Conservation (phyloP, 495 filamentous ascomycete species). For the Daldinia concentrica region DNA sequence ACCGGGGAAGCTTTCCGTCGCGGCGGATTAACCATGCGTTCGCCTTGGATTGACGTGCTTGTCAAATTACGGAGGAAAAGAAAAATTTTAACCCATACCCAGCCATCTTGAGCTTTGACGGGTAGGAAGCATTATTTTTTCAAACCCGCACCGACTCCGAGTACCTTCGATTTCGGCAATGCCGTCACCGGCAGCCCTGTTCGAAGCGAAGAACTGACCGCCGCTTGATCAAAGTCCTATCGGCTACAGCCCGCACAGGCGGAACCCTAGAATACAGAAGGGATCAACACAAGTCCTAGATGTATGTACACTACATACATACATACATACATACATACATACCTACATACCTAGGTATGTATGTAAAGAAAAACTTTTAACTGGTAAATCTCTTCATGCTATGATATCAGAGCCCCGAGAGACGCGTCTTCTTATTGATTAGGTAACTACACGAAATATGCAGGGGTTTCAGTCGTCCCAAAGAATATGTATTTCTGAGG, state of each 20-base stretch:
- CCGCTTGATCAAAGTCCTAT: conserved; percentile 15
- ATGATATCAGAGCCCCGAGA: not conserved
- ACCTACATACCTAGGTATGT: not conserved
- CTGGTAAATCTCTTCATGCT: not conserved
- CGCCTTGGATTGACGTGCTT: conserved; percentile 31
- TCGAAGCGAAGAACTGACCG: conserved; percentile 23
- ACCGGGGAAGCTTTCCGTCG: conserved; percentile 41
- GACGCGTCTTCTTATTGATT: not conserved
- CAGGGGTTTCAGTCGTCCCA: not conserved
- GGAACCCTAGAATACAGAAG: conserved; percentile 15
- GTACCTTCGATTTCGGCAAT: conserved; percentile 28
- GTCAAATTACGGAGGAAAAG: conserved; percentile 24
- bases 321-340: too few species aligned
- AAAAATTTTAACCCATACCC: conserved; percentile 34
- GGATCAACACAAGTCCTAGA: not conserved
- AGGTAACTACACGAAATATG: not conserved
- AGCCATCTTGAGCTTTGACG: conserved; percentile 32
- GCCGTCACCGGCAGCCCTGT: conserved; percentile 22
- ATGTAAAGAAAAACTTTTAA: not conserved
- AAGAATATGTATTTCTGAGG: conserved; percentile 7
- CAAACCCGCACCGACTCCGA: conserved; percentile 26
- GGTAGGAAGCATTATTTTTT: conserved; percentile 15
- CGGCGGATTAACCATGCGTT: conserved; percentile 31
- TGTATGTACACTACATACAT: not conserved
- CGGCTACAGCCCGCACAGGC: conserved; percentile 2